Evolutionary conservation across 768 basidiomycete genomes (phyloP), one percentile per base, ranked within the genome.

Genomic region (Agrocybe pediades): DNA sequence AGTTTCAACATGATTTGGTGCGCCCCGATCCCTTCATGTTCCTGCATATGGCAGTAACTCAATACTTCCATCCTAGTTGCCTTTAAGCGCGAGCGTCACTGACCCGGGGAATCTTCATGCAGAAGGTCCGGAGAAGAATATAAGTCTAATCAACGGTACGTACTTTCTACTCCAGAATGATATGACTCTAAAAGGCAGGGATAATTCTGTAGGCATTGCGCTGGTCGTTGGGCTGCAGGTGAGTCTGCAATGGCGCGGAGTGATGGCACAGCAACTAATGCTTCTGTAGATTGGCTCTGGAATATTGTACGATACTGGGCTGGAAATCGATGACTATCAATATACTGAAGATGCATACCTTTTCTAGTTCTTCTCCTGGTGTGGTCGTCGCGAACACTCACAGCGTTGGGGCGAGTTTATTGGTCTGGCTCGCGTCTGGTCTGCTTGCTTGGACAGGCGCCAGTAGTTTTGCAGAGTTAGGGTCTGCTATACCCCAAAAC

Each of bases 391-490:
- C 92, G 9, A 92, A 95, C 64, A 88, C 90, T 0, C 80, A 92
- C 30, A 93, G 90, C 60, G 90, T 95, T 0, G 96, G 95, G 9
- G 90, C 94, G 9, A 94, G 94, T 73, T 71, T 98, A 13, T 29
- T 79, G 16, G 90, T 97, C 3, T 98, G 96, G 95, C 58, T 91
- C 6, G 74, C 79, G 2, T 87, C 91, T 50, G 96, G 95, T 6
- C 49, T 95, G 20, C 74, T 98, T 9, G 92, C 84, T 6, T 98
- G 95, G 96, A 97, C 96, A 2, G 96, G 96, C 17, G 94, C 93
- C 23, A 94, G 91, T 68, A 94, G 91, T 65, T 97, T 87, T 66
- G 93, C 93, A 8, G 94, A 97, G 69, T 76, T 97, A 53, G 96
- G 95, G 47, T 87, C 87, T 40, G 89, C 90, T 33, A 92, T 96